Conservation (phyloP, 495 filamentous ascomycete species). For the Annulohypoxylon maeteangense region DNA sequence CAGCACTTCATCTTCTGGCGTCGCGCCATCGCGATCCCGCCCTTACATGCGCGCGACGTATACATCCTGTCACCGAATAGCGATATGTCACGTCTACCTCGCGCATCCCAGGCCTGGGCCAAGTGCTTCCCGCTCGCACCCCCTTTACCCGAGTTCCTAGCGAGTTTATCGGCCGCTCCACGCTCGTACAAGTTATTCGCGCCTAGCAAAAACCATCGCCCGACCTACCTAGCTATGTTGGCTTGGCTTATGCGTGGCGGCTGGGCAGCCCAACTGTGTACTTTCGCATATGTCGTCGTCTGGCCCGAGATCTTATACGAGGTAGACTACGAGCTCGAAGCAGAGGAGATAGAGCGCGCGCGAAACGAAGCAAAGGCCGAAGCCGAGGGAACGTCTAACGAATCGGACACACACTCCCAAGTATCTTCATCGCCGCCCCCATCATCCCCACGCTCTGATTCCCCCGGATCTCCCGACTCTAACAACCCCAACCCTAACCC, state of each 20-base stretch:
- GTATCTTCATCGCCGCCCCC: conserved; percentile 30
- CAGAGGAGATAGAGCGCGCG: conserved; percentile 54
- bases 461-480: conserved; percentile 24
- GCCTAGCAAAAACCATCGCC: conserved; percentile 88
- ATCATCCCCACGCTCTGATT: conserved; percentile 42
- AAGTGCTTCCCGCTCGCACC: conserved; percentile 82
- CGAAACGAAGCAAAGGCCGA: not conserved
- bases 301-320: conserved; percentile 70
- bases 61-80: conserved; percentile 95
- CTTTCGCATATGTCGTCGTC: conserved; percentile 83
- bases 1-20: conserved; percentile 96
- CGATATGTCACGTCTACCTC: conserved; percentile 75
- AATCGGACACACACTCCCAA: conserved; percentile 11
- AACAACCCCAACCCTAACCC: conserved; percentile 11
- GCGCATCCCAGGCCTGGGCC: conserved; percentile 78
- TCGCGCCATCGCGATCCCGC: conserved; percentile 89
- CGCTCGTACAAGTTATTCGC: conserved; percentile 82
- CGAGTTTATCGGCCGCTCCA: conserved; percentile 77
- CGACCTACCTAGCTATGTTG: conserved; percentile 86
- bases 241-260: conserved; percentile 92
- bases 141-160: conserved; percentile 83
- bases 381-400: conserved; percentile 12
- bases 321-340: conserved; percentile 66
- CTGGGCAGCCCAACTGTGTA: conserved; percentile 91
- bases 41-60: conserved; percentile 87